Evolutionary conservation across 2,329 filamentous ascomycete species (phyloP).

Genomic region (Neopestalotiopsis sp.): DNA sequence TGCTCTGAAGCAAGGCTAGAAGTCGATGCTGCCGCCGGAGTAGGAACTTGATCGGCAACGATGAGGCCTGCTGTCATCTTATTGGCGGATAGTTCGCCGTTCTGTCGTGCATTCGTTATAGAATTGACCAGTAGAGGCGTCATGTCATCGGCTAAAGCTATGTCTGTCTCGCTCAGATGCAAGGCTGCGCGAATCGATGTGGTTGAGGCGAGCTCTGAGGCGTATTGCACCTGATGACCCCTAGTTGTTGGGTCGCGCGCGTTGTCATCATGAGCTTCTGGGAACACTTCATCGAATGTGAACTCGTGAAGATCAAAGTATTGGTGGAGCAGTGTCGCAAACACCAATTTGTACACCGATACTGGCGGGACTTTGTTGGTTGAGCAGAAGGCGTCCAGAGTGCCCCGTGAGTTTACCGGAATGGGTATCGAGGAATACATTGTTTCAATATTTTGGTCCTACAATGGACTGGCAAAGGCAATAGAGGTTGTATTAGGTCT

Average conservation of each 20-base stretch:
- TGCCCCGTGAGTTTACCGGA: not conserved
- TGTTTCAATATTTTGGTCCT: not conserved
- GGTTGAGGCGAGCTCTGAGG: slow-evolving; percentile 5
- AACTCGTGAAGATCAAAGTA: slow-evolving; percentile 13
- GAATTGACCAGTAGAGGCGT: not conserved
- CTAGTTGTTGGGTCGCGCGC: not conserved
- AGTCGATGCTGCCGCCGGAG: not conserved
- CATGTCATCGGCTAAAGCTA: not conserved
- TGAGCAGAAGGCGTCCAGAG: not conserved
- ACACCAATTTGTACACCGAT: not conserved
- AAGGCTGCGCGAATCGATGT: slow-evolving; percentile 7
- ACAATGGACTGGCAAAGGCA: not conserved
- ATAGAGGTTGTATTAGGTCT: not conserved
- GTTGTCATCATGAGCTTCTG: not conserved
- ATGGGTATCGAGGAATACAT: not conserved
- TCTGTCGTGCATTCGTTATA: not conserved
- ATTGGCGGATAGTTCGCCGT: not conserved
- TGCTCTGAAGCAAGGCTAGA: not conserved
- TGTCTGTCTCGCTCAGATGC: not conserved
- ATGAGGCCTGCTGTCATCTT: not conserved
- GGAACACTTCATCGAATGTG: not conserved
- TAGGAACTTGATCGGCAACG: not conserved
- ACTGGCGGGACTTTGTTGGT: not conserved
- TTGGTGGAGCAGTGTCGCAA: slow-evolving; percentile 6
- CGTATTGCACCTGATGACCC: not conserved